Evolutionary conservation across 2,329 filamentous ascomycete genomes (phyloP).

Genomic region (Fusarium virguliforme): DNA sequence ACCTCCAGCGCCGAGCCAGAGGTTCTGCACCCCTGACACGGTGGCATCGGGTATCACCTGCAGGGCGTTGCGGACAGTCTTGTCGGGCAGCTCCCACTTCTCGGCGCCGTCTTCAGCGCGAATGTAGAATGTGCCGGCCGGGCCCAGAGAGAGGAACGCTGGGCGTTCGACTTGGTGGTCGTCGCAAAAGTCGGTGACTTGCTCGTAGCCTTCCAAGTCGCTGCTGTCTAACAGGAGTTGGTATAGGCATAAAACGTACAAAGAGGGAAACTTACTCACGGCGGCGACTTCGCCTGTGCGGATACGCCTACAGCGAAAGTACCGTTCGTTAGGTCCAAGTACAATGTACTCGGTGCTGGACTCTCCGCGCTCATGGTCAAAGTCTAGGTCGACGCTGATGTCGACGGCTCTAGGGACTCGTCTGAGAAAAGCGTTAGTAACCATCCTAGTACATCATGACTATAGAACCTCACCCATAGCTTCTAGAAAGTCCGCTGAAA

Average conservation of each 20-base stretch:
- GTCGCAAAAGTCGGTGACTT: conserved; percentile 35
- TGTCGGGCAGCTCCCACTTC: conserved; percentile 37
- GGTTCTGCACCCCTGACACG: conserved; percentile 25
- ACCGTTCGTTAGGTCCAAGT: conserved; percentile 40
- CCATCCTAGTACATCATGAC: rapidly evolving
- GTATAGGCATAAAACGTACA: not conserved
- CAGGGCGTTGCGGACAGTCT: conserved; percentile 17
- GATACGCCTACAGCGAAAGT: conserved; percentile 44
- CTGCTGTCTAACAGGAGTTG: conserved; percentile 27
- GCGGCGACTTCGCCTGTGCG: conserved; percentile 34
- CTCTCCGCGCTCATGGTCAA: conserved; percentile 27
- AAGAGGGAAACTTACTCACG: conserved; percentile 29
- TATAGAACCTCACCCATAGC: conserved; percentile 36
- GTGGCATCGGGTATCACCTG: conserved; percentile 22
- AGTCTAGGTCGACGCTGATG: conserved; percentile 1
- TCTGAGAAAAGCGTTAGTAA: conserved; percentile 11
- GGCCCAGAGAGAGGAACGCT: conserved; percentile 42
- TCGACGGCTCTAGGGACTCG: conserved; percentile 16
- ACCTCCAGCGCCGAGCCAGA: conserved; percentile 44
- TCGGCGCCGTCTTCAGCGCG: conserved; percentile 35
- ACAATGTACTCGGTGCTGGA: conserved; percentile 38
- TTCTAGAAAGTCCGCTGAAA: conserved; percentile 42
- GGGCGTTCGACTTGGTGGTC: conserved; percentile 46
- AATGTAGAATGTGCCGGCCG: conserved; percentile 39
- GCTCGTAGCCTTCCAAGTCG: conserved; percentile 41